Evolutionary conservation across 2,329 filamentous ascomycete species (phyloP), one percentile per base, ranked within the genome.

Genomic region (Penicillium sp.): DNA sequence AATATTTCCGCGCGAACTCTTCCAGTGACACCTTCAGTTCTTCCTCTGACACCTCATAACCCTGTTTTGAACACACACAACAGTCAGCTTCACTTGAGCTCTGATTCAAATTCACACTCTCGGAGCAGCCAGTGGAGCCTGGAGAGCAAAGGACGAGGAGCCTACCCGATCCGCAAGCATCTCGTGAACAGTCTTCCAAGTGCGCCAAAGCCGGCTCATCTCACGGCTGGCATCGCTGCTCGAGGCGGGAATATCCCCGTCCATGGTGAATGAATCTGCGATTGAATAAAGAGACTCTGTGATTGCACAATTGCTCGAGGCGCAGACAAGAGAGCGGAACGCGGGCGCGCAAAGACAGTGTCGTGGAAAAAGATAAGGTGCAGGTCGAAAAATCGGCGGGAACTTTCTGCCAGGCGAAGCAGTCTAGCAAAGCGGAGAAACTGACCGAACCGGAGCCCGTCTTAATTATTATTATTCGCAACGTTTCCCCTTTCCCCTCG

Each of bases 141-240:
- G 2, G n/a, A 27, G 28, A 3, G 29, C 11, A 49, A 25, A 26
- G 24, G 29, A 39, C 43, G 40, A 18, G 36, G 42, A 47, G 45
- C 86, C 62, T 81, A 95, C 90, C 69, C 91, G 77, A 70, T 97
- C 93, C 53, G 81, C 78, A 60, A 93, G 85, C 91, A 98, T 95
- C 78, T 98, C 88, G 71, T 95, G 89, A 42, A 90, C 84, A 7
- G 93, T 98, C 71, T 84, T 83, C 82, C 88, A 94, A 61, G 90
- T 89, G 70, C 91, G 87, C 91, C 93, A 98, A 59, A 96, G 82
- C 66, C 87, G 83, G 56, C 81, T 78, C 62, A 70, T 68, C 57
- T 72, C 68, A 56, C 64, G 65, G 50, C 68, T 64, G 47, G 67
- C 70, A 29, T 60, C 62, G 47, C 66, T 63, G 57, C 45, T 57